Base-by-base conservation (phyloP, 208 protist genomes). In the Leishmania lainsoni region DNA sequence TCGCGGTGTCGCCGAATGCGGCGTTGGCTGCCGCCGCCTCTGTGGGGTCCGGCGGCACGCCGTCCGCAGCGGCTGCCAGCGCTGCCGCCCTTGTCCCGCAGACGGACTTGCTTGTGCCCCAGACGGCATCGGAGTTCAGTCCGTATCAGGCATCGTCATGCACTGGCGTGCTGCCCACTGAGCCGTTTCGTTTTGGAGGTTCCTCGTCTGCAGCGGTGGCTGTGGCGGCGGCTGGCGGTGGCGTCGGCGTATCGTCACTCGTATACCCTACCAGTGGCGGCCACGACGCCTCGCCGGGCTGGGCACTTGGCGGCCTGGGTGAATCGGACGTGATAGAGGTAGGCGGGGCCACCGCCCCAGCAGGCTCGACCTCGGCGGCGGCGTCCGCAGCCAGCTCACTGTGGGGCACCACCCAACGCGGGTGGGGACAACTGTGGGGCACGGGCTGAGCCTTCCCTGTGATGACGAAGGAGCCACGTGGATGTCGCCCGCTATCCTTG, bases 401-500 rank as follows among this genome's bases (percentile, higher is more conserved):
- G 22, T 87, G 83, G 83, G 83, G 76, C 29, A 87, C 80, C 26
- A 87, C 83, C 52, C 83, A 87, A 58, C 83, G 83, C 26, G 80
- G 83, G 0, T 87, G 83, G 83, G 83, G 29, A 56, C 80, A 83
- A 42, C 45, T 83, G 45, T 87, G 83, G 83, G 83, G 83, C 32
- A 79, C 76, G n/a, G 32, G 76, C 29, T 83, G 39, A 78, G 12
- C 42, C 20, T 14, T 66, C 65, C 59, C 45, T 16, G 22, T 68
- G 20, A 29, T 26, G 68, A 49, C 29, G 20, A 45, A 35, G 42
- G 29, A 39, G 68, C 39, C 32, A 39, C 61, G 10, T 39, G 29
- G 29, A 12, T 29, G 5, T 20, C 29, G 12, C 14, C 14, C 8
- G 29, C 22, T 68, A 68, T 68, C 12, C 10, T 51, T 5, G 69